Conservation (phyloP, 1,139 yeast species). For the Debaryomyces nepalensis region DNA sequence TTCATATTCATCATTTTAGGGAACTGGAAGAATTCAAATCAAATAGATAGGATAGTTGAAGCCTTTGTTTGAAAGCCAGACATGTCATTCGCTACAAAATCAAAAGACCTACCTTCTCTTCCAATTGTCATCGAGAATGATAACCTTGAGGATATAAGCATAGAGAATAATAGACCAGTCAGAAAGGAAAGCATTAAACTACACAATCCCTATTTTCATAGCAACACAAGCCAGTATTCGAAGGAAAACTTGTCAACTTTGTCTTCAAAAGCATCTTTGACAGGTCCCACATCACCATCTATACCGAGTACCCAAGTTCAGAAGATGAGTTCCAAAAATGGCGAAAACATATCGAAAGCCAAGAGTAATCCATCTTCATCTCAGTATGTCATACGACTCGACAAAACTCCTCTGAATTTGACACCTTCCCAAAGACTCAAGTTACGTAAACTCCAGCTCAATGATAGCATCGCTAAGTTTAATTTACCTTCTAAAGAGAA, state of each 20-base stretch:
- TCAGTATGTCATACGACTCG: constrained; percentile 28
- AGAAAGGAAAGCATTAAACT: background rate
- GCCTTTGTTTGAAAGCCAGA: background rate
- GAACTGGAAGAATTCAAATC: background rate
- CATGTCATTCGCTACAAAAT: constrained; percentile 14
- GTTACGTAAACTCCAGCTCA: constrained; percentile 36
- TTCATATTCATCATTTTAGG: constrained; percentile 1
- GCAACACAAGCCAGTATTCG: constrained; percentile 6
- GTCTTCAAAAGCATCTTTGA: constrained; percentile 6
- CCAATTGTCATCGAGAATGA: constrained; percentile 12
- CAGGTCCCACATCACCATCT: constrained; percentile 18
- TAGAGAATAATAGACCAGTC: background rate
- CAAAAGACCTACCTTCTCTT: constrained; percentile 12
- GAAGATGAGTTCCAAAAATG: constrained; percentile 23
- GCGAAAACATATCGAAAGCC: constrained; percentile 14
- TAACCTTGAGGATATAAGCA: constrained; percentile 16
- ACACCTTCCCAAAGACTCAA: constrained; percentile 48
- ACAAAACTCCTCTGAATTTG: constrained; percentile 33
- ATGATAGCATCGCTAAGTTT: constrained; percentile 27
- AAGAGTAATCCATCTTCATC: constrained; percentile 15
- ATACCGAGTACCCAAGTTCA: constrained; percentile 23
- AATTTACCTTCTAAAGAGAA: constrained; percentile 20
- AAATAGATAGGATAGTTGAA: background rate
- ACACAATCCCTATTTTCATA: constrained; percentile 7
- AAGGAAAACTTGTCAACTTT: constrained; percentile 3